Conservation (phyloP, 805 yeast genomes). For the Candida xiaguanensis region DNA sequence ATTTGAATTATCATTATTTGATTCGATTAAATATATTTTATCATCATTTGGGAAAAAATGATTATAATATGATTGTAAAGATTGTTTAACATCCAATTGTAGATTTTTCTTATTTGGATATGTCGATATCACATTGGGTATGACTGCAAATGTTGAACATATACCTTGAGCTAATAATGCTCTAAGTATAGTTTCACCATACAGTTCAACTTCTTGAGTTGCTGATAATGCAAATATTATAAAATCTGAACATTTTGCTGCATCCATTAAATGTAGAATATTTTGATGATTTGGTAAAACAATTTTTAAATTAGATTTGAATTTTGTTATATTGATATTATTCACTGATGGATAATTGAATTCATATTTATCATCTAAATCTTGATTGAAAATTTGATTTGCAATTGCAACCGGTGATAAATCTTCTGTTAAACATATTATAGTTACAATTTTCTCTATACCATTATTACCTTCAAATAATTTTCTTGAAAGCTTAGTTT, state of each 20-base stretch:
- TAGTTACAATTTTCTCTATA: constrained; percentile 78
- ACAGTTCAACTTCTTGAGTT: constrained; percentile 71
- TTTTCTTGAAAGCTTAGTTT: constrained; percentile 55
- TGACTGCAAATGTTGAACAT: constrained; percentile 73
- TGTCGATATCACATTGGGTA: constrained; percentile 64
- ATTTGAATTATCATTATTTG: constrained; percentile 63
- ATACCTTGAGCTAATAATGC: constrained; percentile 91
- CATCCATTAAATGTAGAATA: constrained; percentile 71
- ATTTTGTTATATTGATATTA: constrained; percentile 54
- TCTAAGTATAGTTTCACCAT: constrained; percentile 87
- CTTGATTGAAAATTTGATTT: constrained; percentile 44
- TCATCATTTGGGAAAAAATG: constrained; percentile 65
- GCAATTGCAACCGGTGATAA: constrained; percentile 54
- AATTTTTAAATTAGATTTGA: constrained; percentile 71
- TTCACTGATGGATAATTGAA: constrained; percentile 47
- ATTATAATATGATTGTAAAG: constrained; percentile 37
- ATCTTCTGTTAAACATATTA: constrained; percentile 77
- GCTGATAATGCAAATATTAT: constrained; percentile 90
- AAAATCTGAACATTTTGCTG: constrained; percentile 85
- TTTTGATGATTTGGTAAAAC: constrained; percentile 67
- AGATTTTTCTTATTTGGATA: constrained; percentile 66
- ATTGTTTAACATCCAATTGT: constrained; percentile 57
- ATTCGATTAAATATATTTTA: constrained; percentile 68
- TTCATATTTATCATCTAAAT: constrained; percentile 19
- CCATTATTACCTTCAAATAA: constrained; percentile 78